Percentiles rank a stretch among this genome's conserved stretches.
Evolutionary conservation across 2,329 filamentous ascomycete species (phyloP).

Genomic region (Fusarium caatingaense): DNA sequence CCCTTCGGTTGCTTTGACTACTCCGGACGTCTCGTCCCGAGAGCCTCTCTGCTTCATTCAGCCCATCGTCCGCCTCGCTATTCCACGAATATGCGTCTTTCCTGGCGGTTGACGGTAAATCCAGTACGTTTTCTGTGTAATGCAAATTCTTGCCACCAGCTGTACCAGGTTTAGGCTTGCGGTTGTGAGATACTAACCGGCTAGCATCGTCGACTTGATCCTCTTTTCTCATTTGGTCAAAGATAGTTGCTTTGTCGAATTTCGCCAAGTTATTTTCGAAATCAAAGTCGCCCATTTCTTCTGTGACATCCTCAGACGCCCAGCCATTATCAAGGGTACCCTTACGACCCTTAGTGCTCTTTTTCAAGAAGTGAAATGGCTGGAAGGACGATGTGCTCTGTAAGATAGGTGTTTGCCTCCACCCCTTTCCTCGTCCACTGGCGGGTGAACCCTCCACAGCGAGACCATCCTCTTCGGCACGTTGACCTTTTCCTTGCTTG

Average conservation of each 20-base stretch:
- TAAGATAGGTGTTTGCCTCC: conserved; percentile 70
- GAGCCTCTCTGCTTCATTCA: conserved; percentile 58
- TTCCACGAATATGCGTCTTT: conserved; percentile 73
- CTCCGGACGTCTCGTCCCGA: conserved; percentile 64
- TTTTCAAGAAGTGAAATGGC: conserved; percentile 71
- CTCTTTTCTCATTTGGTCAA: conserved; percentile 90
- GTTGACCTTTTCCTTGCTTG: conserved; percentile 48
- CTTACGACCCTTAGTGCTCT: conserved; percentile 59
- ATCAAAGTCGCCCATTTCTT: conserved; percentile 95
- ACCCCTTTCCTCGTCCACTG: conserved; percentile 63
- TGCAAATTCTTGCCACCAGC: conserved; percentile 90
- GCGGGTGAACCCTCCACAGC: conserved; percentile 41
- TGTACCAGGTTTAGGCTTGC: conserved; percentile 74
- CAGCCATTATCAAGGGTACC: conserved; percentile 77
- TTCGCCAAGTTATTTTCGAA: conserved; percentile 90
- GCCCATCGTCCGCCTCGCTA: conserved; percentile 76
- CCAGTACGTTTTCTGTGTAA: conserved; percentile 90
- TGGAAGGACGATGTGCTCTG: conserved; percentile 72
- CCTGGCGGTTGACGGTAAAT: conserved; percentile 59
- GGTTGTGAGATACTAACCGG: conserved; percentile 91
- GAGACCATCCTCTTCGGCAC: conserved; percentile 44
- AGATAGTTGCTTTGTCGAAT: conserved; percentile 92
- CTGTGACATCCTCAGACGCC: conserved; percentile 95
- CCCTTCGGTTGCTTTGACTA: conserved; percentile 61
- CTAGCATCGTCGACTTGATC: conserved; percentile 90